Conservation (phyloP, 805 yeast genomes). For the Hemisphaericaspora nanyangensis region DNA sequence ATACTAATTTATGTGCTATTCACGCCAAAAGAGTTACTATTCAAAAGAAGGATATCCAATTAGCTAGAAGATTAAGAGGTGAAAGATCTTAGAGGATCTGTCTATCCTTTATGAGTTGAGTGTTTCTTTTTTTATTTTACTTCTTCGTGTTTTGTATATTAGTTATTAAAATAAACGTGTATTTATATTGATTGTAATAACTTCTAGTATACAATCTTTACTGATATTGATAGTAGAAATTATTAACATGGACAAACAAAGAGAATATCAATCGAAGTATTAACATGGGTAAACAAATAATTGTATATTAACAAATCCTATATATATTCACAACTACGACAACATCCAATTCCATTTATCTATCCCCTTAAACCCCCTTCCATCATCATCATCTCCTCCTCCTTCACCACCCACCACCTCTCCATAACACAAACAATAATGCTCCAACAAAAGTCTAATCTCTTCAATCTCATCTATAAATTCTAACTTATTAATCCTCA, state of each 20-base stretch:
- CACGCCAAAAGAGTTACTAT: slow-evolving; percentile 51
- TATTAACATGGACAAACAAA: too few species aligned
- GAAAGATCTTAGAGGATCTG: slow-evolving; percentile 36
- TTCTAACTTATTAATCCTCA: slow-evolving; percentile 52
- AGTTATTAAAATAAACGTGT: neutral
- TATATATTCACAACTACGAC: too few species aligned
- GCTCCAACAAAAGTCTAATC: slow-evolving; percentile 54
- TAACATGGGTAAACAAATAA: too few species aligned
- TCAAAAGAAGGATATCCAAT: slow-evolving; percentile 49
- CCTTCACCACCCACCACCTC: slow-evolving; percentile 11
- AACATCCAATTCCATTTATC: slow-evolving; percentile 12
- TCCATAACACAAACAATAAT: slow-evolving; percentile 48
- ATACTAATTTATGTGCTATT: slow-evolving; percentile 49
- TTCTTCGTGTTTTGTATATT: neutral
- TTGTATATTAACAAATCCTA: too few species aligned
- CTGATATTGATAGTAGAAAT: too few species aligned
- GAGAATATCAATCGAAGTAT: too few species aligned
- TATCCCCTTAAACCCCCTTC: slow-evolving; percentile 2
- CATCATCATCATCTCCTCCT: slow-evolving; percentile 1
- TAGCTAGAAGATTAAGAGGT: slow-evolving; percentile 51
- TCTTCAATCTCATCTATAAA: slow-evolving; percentile 76
- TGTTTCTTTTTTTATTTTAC: too few species aligned
- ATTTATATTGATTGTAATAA: neutral
- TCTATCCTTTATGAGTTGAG: neutral
- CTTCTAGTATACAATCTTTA: too few species aligned